Evolutionary conservation across 164 flowering plant genomes (phyloP).

Genomic region (Chimonanthus praecox): DNA sequence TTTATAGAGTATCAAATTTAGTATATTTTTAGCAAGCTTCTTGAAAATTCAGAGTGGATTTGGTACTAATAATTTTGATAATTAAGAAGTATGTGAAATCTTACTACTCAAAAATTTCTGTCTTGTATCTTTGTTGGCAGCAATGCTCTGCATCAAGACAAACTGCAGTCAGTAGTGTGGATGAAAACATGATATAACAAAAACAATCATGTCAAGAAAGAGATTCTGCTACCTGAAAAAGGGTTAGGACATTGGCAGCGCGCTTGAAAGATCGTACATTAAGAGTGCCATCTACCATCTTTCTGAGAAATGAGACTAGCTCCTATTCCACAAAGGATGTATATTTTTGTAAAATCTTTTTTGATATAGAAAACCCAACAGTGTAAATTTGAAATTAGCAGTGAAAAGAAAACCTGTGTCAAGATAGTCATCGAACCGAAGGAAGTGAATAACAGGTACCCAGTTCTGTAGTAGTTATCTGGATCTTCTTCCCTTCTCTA

Average conservation of each 20-base stretch:
- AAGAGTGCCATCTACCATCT: slow-evolving; percentile 19
- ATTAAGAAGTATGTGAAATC: slow-evolving; percentile 1
- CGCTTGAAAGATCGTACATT: slow-evolving; percentile 30
- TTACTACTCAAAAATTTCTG: slow-evolving; percentile 28
- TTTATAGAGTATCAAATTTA: no score
- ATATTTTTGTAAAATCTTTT: not conserved
- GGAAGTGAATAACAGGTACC: slow-evolving; percentile 27
- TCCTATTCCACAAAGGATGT: slow-evolving; percentile 27
- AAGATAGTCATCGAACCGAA: slow-evolving; percentile 36
- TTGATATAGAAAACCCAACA: not conserved
- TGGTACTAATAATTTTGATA: not conserved
- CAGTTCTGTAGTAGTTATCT: slow-evolving; percentile 27
- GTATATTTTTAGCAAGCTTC: not conserved
- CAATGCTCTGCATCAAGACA: slow-evolving; percentile 29
- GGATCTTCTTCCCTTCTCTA: slow-evolving; percentile 25
- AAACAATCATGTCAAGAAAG: not conserved
- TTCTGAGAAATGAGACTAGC: slow-evolving; percentile 19
- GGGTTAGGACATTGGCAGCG: slow-evolving; percentile 41
- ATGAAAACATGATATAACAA: not conserved
- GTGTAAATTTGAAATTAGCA: not conserved
- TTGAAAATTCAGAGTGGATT: not conserved
- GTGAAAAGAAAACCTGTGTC: slow-evolving; percentile 26
- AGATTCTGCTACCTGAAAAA: slow-evolving; percentile 29
- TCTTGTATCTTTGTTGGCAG: slow-evolving; percentile 40
- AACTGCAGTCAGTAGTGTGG: not conserved